Base-by-base conservation (phyloP, 176 grass and related monocot genomes). In the Musa troglodytarum region DNA sequence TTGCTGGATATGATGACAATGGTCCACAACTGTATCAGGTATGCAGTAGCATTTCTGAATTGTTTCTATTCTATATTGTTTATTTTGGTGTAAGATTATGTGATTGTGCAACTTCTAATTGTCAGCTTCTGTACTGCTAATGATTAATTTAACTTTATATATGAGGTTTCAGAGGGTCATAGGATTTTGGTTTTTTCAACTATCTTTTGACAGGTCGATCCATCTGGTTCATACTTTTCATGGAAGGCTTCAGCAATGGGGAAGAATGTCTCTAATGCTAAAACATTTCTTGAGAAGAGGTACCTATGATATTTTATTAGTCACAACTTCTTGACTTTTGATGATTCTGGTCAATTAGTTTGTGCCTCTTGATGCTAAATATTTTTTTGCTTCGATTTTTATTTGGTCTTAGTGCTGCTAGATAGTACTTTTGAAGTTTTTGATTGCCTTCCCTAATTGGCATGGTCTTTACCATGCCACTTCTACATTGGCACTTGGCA, bases 201-300 rank as follows among this genome's bases (percentile, higher is more conserved):
- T 26, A 5, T 56, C 69, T 70, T 50, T 51, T 71, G n/a, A 56
- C 73, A 98, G 94, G 94, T 98, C 72, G 94, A 98, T 55, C 90
- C 94, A 22, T 98, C 94, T 71, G 94, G 94, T 75, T 98, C 94
- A 9, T 98, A 98, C 80, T 98, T 98, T 79, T 93, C 94, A n/a
- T 93, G 94, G 94, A 98, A 98, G 82, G 94, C 94, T 71, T 98
- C 94, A 83, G 94, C 94, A 22, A 98, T 93, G 90, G 94, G 94
- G 8, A 98, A 98, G 87, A 98, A 98, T 61, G 90, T 98, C 19
- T 98, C 94, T 54, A 93, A 98, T 76, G 94, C 94, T 49, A 98
- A 98, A 75, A 93, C 94, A 0, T 98, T 98, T 87, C 94, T 93
- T 74, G 90, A 98, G 68, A 98, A 98, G 80, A 93, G 94, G 94